These are phyloP conservation scores for Neonectria hederae DNA, from an alignment of 2,329 filamentous ascomycete species.

Conservation along the genomic window DNA sequence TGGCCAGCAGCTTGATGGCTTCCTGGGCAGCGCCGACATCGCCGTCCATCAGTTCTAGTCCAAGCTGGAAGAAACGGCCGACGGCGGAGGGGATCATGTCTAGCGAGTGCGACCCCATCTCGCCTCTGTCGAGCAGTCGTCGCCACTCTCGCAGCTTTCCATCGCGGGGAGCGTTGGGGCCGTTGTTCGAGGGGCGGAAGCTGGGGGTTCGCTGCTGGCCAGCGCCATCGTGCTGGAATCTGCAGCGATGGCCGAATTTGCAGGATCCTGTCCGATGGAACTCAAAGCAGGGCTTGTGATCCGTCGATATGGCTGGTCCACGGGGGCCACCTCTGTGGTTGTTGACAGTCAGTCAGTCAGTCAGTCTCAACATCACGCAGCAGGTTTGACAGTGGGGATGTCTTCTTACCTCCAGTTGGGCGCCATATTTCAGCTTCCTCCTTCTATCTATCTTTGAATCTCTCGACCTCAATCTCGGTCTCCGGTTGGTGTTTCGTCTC, in stretches of 20 bases:
- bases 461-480: background rate
- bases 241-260: background rate
- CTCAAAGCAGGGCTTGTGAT: background rate
- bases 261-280: background rate
- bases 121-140: conserved; percentile 20
- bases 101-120: background rate
- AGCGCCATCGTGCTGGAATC: background rate
- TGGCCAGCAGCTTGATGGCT: conserved; percentile 37
- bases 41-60: conserved; percentile 33
- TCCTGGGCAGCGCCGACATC: conserved; percentile 33
- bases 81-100: background rate
- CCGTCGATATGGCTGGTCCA: background rate
- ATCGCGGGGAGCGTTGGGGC: conserved; percentile 3
- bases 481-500: background rate
- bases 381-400: too few relatives aligned
- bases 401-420: background rate
- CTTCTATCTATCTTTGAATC: too few relatives aligned
- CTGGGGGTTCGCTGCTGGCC: background rate
- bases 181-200: background rate
- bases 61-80: conserved; percentile 30
- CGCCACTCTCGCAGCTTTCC: conserved; percentile 36
- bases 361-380: too few relatives aligned
- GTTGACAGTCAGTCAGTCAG: too few relatives aligned
- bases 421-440: too few relatives aligned
- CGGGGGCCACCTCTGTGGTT: too few relatives aligned